phyloP scores from a whole-genome alignment of 257 asterid species.

The Capsicum pubescens region DNA sequence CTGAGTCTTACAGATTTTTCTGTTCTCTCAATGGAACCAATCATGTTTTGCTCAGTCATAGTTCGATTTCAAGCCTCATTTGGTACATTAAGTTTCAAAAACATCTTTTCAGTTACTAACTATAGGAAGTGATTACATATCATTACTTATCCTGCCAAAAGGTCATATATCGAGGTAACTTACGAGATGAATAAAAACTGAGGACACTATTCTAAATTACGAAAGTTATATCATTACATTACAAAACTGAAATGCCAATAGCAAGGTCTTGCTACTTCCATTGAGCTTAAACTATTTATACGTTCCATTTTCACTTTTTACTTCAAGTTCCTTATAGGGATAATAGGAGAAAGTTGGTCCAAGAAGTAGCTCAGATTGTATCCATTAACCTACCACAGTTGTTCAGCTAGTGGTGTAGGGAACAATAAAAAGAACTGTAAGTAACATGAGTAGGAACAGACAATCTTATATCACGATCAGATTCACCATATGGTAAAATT shows the following conservation, averaged over 20 bases:
- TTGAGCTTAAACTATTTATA: constrained; percentile 7
- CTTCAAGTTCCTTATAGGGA: neutral
- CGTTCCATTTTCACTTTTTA: neutral
- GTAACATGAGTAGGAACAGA: neutral
- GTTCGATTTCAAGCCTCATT: neutral
- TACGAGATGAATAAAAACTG: neutral
- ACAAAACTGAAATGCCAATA: neutral
- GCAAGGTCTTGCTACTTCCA: constrained; percentile 2
- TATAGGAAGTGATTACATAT: neutral
- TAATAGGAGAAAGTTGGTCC: neutral
- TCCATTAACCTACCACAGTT: constrained; percentile 10
- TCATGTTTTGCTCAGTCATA: constrained; percentile 3
- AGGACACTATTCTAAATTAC: neutral
- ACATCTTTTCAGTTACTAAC: neutral
- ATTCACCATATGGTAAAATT: neutral
- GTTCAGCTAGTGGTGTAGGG: constrained; percentile 14
- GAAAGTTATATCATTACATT: neutral
- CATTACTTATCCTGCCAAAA: constrained; percentile 14
- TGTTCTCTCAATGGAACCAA: constrained; percentile 21
- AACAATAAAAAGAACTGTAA: neutral
- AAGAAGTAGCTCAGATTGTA: constrained; percentile 19
- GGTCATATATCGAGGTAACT: neutral
- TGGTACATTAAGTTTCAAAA: neutral
- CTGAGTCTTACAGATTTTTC: neutral
- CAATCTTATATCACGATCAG: neutral